Evolutionary conservation across 495 filamentous ascomycete species (phyloP), one percentile per base, ranked within the genome.

Genomic region (Daldinia decipiens): DNA sequence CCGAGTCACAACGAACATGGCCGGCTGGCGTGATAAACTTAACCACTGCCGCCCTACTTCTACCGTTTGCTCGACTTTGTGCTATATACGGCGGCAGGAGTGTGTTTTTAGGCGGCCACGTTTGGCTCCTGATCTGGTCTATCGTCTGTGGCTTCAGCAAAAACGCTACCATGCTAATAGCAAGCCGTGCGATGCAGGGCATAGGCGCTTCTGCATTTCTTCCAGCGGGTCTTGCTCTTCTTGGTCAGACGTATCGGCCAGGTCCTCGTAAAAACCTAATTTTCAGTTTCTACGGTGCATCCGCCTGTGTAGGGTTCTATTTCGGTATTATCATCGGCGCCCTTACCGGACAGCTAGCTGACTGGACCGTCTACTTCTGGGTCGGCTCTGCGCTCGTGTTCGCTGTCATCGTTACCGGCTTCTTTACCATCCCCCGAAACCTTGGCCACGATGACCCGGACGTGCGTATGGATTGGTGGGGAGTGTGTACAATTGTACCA

Each of bases 241-340:
- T 97, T 12, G 92, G 92, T 2, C 91, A 88, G 73, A 87, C 87
- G 2, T 97, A 97, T 74, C 85, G 93, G 6, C 93, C 93, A 0
- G 93, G 93, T 0, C 92, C 92, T 6, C 82, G 93, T 11, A 97
- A 97, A 80, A 97, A 97, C 72, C 68, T 95, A 13, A 87, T 95
- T 0, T 97, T 96, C 76, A 88, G 88, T 47, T 78, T 95, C 0
- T 96, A 95, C 76, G 92, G 93, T 1, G 91, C 90, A 0, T 88
- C 88, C 67, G 92, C 93, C 0, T 88, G 90, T 0, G 67, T 94
- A 0, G 93, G 93, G 0, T 96, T 97, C 80, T 96, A 92, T 70
- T 74, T 87, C 8, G 93, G 93, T 1, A 92, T 96, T 51, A 92
- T 95, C 76, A 87, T 93, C 56, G 91, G 92, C 5, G 93, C 93